A percentile compares a stretch with the other conserved stretches of the same genome.
phyloP scores from a whole-genome alignment of 805 yeast genomes.

The Cyberlindnera samutprakarnensis region DNA sequence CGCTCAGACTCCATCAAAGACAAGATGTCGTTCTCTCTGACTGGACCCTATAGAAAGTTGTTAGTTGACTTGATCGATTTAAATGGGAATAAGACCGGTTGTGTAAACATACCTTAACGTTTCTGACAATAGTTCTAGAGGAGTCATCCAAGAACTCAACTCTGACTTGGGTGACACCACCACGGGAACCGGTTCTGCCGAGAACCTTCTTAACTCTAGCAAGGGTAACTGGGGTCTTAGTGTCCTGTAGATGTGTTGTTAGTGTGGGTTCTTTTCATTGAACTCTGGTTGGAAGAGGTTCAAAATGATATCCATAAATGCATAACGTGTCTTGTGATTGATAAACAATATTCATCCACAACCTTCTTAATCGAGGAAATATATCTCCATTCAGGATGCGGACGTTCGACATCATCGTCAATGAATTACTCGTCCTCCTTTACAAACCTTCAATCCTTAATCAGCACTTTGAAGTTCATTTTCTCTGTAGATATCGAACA shows the following conservation, averaged over 20 bases:
- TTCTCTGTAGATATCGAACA: no score
- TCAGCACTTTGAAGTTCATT: no score
- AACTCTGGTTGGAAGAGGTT: no score
- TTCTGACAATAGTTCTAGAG: constrained; percentile 93
- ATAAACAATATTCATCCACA: no score
- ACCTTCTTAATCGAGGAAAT: no score
- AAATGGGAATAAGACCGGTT: background rate
- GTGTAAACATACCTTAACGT: constrained; percentile 54
- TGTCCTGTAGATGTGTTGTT: constrained; percentile 15
- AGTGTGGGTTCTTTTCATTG: no score
- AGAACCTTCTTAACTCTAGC: constrained; percentile 99
- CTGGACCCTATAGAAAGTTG: constrained; percentile 54
- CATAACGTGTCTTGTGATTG: no score
- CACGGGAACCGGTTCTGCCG: constrained; percentile 99
- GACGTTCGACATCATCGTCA: no score
- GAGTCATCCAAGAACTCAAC: constrained; percentile 94
- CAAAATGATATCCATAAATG: no score
- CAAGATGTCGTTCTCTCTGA: constrained; percentile 96
- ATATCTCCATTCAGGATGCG: no score
- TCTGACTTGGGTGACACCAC: constrained; percentile 99
- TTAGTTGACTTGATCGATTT: constrained; percentile 7
- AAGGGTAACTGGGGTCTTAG: constrained; percentile 73
- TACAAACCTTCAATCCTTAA: no score
- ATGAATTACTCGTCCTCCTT: no score
- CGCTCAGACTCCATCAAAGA: constrained; percentile 99